These are phyloP conservation scores for Xylaria sp. DNA, from an alignment of 2,329 filamentous ascomycete genomes.

Conservation along the genomic window DNA sequence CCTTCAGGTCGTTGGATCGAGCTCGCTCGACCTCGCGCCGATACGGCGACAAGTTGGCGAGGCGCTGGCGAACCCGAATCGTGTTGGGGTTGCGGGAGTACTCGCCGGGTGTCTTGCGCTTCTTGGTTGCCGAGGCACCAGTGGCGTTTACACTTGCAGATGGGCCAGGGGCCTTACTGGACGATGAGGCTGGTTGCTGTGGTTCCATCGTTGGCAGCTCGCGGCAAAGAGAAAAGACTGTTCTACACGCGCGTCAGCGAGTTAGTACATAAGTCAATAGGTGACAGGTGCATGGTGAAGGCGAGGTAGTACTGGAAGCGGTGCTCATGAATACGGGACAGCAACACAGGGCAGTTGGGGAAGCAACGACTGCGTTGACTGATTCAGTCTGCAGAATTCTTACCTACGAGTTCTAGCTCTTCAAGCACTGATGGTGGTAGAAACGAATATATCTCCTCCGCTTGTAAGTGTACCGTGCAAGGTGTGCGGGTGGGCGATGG, in stretches of 20 bases:
- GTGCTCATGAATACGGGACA: too few species aligned
- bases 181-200: neutral
- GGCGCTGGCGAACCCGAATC: conserved; percentile 32
- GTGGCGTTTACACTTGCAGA: neutral
- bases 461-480: too few species aligned
- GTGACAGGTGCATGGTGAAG: too few species aligned
- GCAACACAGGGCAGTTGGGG: too few species aligned
- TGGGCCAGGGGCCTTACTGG: neutral
- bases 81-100: conserved; percentile 39
- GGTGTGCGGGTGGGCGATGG: too few species aligned
- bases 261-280: neutral
- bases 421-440: too few species aligned
- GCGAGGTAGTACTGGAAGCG: too few species aligned
- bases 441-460: too few species aligned
- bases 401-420: too few species aligned
- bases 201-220: conserved; percentile 2
- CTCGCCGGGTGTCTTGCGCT: conserved; percentile 24
- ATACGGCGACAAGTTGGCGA: conserved; percentile 21
- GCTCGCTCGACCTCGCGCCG: conserved; percentile 29
- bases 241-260: neutral
- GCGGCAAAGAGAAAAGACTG: neutral
- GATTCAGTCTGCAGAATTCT: too few species aligned
- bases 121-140: neutral
- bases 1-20: conserved; percentile 31
- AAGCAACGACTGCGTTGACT: too few species aligned